Evolutionary conservation across 192 early-diverging fungal species (phyloP), one percentile per base, ranked within the genome.

Genomic region (Coemansia erecta): DNA sequence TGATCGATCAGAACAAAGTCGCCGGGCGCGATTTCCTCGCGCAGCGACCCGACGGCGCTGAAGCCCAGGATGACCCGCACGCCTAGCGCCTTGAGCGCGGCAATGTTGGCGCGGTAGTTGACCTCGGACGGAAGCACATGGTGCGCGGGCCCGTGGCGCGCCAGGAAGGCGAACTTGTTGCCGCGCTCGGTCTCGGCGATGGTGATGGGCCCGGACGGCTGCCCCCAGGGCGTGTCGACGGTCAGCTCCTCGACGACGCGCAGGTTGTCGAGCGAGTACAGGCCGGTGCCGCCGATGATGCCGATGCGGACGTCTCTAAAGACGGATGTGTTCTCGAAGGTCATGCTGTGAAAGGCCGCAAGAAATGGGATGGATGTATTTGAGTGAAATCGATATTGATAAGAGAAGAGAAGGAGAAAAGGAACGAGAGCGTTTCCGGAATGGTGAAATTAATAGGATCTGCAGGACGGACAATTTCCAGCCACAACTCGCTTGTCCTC

Each of bases 1-100:
- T 99, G 97, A 52, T 86, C 83, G 22, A 94, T 90, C 45, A 99
- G 70, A 53, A 97, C 91, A 84, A 99, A 99, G 79, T 99, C 92
- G 41, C 92, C 81, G 1, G 94, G 95, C 22, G 78, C 81, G 70
- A 99, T 94, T 58, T 97, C 95, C 68, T 97, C 92, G 51, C 88
- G 86, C 50, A 99, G 84, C 0, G 92, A 94, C 4, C 95, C 97
- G 49, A 99, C 97, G 17, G 95, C 95, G 19, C 95, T 97, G 66
- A 94, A 98, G 40, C 94, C 95, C 43, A 99, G 67, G 53, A 99
- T 94, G 31, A 83, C 91, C 69, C 93, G 83, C 19, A 93, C 93
- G 61, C 97, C 95, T 15, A 99, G 60, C 19, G 86, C 85, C 84
- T 98, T 99, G 43, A 99, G 82, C 13, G 94, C 95, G 8, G 97